A percentile compares a stretch with the other conserved stretches of the same genome.
Evolutionary conservation across 495 filamentous ascomycete genomes (phyloP).

Genomic region (Bacidia rubella): DNA sequence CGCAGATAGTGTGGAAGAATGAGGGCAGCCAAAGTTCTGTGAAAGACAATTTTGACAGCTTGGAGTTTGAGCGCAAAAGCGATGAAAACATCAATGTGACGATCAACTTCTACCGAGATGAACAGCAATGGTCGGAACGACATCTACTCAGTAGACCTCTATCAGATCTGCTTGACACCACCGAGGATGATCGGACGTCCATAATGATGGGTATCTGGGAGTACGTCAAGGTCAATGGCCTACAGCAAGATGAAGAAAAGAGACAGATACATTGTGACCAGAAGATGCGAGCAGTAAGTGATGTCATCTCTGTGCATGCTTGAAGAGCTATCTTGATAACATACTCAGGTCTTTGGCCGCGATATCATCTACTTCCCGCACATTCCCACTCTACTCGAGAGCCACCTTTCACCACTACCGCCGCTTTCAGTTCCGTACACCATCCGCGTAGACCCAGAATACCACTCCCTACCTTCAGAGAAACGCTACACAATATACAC

Average conservation of each 20-base stretch:
- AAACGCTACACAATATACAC: conserved; percentile 71
- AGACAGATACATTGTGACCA: conserved; percentile 82
- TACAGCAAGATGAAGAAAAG: conserved; percentile 91
- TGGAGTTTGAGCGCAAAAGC: conserved; percentile 80
- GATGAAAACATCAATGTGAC: conserved; percentile 89
- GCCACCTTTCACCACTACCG: conserved; percentile 63
- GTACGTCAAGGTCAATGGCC: conserved; percentile 71
- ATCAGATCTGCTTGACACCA: conserved; percentile 73
- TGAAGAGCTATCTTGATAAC: conserved; percentile 14
- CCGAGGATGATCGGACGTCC: conserved; percentile 73
- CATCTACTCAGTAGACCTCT: conserved; percentile 64
- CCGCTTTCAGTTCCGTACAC: conserved; percentile 83
- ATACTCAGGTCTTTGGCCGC: conserved; percentile 53
- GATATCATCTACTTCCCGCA: conserved; percentile 83
- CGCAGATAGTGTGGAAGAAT: conserved; percentile 53
- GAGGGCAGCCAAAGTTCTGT: conserved; percentile 11
- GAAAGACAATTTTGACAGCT: conserved; percentile 60
- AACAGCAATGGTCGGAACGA: conserved; percentile 56
- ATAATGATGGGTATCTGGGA: conserved; percentile 88
- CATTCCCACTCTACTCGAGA: conserved; percentile 59
- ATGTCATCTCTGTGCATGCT: background rate
- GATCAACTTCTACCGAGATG: conserved; percentile 75
- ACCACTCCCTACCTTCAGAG: conserved; percentile 42
- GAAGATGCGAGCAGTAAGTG: conserved; percentile 53
- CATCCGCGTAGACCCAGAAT: conserved; percentile 81